Base-by-base conservation (phyloP, 2,329 filamentous ascomycete species). In the Nectriaceae sp. region DNA sequence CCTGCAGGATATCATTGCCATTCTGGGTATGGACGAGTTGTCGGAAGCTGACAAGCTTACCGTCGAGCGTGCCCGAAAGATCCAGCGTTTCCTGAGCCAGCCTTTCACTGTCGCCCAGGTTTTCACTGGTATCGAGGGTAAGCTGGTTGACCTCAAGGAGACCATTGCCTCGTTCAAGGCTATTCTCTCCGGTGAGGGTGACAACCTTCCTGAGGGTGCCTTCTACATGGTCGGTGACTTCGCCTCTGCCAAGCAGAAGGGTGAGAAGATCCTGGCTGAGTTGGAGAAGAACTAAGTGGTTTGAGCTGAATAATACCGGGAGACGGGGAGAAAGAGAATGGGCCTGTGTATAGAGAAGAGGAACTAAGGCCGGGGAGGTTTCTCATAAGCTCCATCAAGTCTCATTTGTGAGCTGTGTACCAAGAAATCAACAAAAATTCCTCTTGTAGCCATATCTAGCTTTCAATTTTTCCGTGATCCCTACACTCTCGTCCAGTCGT, bases 1-100 rank as follows among this genome's bases (percentile, higher is more conserved):
- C 60, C 90, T 99, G 64, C 94, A 99, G 83, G 94, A 99, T 83
- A 99, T 99, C 87, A 97, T 97, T 83, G 94, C 94, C 78, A 99
- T 99, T 91, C 80, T 97, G 74, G 93, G 93, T 88, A 97, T 99
- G 94, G 94, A 99, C 78, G 94, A 99, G 76, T 80, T 99, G 79
- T 97, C 94, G 60, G 94, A 97, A 84, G 89, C 89, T 68, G 94
- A 99, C 78, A 97, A 99, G 88, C 87, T 99, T 70, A 97, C 94
- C 67, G 94, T 99, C 84, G 94, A 99, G 88, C 94, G 94, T 87
- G 94, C 94, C 77, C 93, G 94, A 83, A 97, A 97, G 86, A 88
- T 99, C 74, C 94, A 99, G 85, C 89, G 92, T 88, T 99, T 99
- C 91, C 83, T 99, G 83, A 90, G 85, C 77, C 94, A 99, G 84